Evolutionary conservation across 2,329 filamentous ascomycete genomes (phyloP).

Genomic region (Hirsutella minnesotensis): DNA sequence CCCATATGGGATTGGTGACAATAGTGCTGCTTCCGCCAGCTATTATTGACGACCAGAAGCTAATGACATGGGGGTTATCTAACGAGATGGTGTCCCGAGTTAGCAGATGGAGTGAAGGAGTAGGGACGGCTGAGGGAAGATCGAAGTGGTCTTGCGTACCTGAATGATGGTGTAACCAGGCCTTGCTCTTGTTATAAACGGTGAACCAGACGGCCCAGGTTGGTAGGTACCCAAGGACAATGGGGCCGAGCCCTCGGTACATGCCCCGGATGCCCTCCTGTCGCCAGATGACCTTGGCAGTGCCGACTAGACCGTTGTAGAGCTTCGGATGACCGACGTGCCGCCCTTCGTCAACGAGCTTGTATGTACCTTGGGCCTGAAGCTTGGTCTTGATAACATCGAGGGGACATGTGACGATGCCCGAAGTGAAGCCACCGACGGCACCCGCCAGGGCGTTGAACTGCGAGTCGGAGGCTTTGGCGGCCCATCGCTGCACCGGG

Average conservation of each 20-base stretch:
- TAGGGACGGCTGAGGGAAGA: background rate
- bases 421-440: slow-evolving; percentile 81
- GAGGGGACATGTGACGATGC: slow-evolving; percentile 88
- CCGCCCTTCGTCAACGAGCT: slow-evolving; percentile 34
- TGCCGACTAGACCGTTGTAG: slow-evolving; percentile 81
- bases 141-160: slow-evolving; percentile 37
- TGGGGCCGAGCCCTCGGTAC: slow-evolving; percentile 87
- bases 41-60: slow-evolving; percentile 80
- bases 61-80: slow-evolving; percentile 69
- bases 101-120: background rate
- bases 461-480: slow-evolving; percentile 44
- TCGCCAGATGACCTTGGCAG: slow-evolving; percentile 70
- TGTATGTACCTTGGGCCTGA: slow-evolving; percentile 84
- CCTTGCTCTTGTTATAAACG: slow-evolving; percentile 84
- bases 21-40: slow-evolving; percentile 89
- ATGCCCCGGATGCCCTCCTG: slow-evolving; percentile 84
- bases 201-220: slow-evolving; percentile 99
- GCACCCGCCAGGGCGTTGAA: slow-evolving; percentile 83
- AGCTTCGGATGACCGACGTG: slow-evolving; percentile 44
- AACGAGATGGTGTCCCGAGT: slow-evolving; percentile 1
- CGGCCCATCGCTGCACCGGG: slow-evolving; percentile 42
- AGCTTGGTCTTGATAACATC: slow-evolving; percentile 99
- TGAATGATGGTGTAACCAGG: slow-evolving; percentile 54
- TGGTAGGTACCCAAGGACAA: slow-evolving; percentile 88
- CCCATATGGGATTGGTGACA: slow-evolving; percentile 96